Evolutionary conservation across 331 rosid genomes (phyloP).

Genomic region (Dryas integrifolia): DNA sequence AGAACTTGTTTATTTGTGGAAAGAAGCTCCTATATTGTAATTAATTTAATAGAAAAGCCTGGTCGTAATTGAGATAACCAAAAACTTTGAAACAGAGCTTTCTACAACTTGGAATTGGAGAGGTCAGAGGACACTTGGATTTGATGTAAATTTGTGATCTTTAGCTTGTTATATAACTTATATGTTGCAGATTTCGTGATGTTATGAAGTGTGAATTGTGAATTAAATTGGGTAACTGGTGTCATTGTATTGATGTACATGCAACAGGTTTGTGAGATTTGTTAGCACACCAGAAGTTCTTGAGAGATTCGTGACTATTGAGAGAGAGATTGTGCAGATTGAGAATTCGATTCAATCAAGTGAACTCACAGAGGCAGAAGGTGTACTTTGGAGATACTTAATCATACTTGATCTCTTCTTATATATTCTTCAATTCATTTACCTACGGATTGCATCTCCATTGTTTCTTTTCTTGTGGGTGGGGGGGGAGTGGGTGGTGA

Average conservation of each 20-base stretch:
- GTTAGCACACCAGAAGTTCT: constrained; percentile 89
- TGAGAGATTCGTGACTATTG: constrained; percentile 92
- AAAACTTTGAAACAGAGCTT: neutral
- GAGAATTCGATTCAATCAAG: constrained; percentile 68
- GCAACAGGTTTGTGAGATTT: constrained; percentile 83
- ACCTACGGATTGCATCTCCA: neutral
- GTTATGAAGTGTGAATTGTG: neutral
- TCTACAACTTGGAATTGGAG: neutral
- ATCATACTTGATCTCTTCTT: constrained; percentile 15
- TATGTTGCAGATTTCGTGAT: neutral
- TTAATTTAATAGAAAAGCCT: neutral
- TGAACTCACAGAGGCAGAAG: constrained; percentile 65
- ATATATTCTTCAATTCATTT: neutral
- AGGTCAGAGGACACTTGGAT: neutral
- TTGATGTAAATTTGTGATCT: neutral
- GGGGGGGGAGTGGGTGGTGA: too few species aligned
- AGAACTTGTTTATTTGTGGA: neutral
- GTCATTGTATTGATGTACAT: constrained; percentile 17
- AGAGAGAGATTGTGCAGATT: constrained; percentile 88
- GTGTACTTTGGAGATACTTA: constrained; percentile 35
- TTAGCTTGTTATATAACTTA: neutral
- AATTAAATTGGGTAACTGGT: constrained; percentile 2
- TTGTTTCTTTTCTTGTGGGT: neutral
- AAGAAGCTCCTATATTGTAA: neutral
- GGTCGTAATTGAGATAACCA: neutral